Base-by-base conservation (phyloP, 2,329 filamentous ascomycete genomes). In the Cercospora janseana region DNA sequence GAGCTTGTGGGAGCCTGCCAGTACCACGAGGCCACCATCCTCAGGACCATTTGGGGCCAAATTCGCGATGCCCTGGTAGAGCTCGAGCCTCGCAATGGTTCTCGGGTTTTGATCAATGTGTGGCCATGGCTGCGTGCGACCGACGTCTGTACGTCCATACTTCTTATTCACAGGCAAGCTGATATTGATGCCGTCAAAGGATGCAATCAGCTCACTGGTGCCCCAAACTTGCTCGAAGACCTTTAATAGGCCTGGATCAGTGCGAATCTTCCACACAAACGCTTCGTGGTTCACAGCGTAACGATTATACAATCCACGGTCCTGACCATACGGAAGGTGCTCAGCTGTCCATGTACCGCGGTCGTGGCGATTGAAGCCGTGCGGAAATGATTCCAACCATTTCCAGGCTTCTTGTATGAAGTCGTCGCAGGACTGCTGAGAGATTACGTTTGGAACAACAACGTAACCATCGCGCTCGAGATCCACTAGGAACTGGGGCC, bases 21-120 rank as follows among this genome's bases (percentile, higher is more conserved):
- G 69, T 3, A 75, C 56, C 31, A 76, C 67, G 7, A 78, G 58
- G 1, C 74, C 74, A 18, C 74, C 74, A 51, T 77, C 75, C 2
- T 74, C 63, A 2, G 68, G 67, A 2, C 75, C 74, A 42, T 71
- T 72, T 3, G 72, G 72, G 4, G 69, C 64, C 5, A 69, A 68
- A 26, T 60, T 57, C 15, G 57, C 52, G 18, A 60, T 59, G 21
- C 58, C 60, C 46, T 62, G 60, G 28, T 58, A 60, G 6, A 60
- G 46, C 37, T 60, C 51, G 16, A 56, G 46, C 15, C 35, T 49
- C n/a, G 48, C 38, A 44, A 60, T 42, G 9, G 48, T 56, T 7
- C 56, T 47, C n/a, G 57, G 55, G 35, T 60, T 49, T 38, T 60
- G 57, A 40, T 60, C 57, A 29, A 60, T 57, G 35, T 60, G 49